Evolutionary conservation across 495 filamentous ascomycete genomes (phyloP).

Genomic region (Trichoderma erinaceum): DNA sequence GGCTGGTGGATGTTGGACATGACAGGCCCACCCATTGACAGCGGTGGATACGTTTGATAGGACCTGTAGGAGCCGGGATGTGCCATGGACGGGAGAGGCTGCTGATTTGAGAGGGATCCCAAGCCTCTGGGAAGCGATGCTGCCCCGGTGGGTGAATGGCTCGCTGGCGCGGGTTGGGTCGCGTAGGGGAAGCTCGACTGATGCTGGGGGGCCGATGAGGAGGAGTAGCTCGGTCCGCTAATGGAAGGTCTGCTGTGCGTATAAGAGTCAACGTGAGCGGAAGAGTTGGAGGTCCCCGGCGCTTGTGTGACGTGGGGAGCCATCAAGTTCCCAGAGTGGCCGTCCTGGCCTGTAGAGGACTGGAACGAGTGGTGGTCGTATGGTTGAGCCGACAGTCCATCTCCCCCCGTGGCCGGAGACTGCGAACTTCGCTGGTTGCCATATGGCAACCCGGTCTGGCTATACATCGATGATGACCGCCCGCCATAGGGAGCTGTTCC

Average conservation of each 20-base stretch:
- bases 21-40: constrained; percentile 57
- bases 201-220: constrained; percentile 61
- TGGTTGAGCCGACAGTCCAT: constrained; percentile 21
- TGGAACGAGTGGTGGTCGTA: constrained; percentile 30
- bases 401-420: constrained; percentile 29
- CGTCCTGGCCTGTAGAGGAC: constrained; percentile 17
- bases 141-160: constrained; percentile 55
- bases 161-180: constrained; percentile 48
- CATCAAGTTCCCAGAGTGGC: background rate
- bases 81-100: constrained; percentile 35
- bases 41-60: constrained; percentile 36
- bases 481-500: background rate
- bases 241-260: constrained; percentile 43
- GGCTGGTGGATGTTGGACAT: constrained; percentile 75
- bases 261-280: constrained; percentile 59
- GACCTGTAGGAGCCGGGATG: constrained; percentile 27
- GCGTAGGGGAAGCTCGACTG: constrained; percentile 50
- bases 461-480: constrained; percentile 33
- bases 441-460: constrained; percentile 36
- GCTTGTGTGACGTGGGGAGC: constrained; percentile 38
- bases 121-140: constrained; percentile 40
- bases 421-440: constrained; percentile 29
- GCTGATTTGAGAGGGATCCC: constrained; percentile 47
- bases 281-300: constrained; percentile 49
- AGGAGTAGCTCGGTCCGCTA: constrained; percentile 51